These are phyloP conservation scores for Podila epigama DNA, from an alignment of 192 early-diverging fungal genomes.

Conservation along the genomic window DNA sequence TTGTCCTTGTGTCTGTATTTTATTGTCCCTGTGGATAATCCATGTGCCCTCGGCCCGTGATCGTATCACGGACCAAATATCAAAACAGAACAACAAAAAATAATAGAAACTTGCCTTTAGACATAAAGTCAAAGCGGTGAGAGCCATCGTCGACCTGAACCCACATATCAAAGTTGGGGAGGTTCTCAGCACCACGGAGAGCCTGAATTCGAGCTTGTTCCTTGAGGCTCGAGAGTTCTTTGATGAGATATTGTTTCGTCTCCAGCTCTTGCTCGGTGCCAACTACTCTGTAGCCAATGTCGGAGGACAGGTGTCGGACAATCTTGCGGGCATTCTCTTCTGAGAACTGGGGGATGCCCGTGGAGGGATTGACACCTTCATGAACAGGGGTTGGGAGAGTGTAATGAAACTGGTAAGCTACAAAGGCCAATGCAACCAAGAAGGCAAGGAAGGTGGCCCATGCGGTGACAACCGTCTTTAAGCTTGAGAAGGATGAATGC, in stretches of 20 bases:
- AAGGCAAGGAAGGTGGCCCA: constrained; percentile 30
- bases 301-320: constrained; percentile 54
- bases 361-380: constrained; percentile 21
- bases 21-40: not conserved
- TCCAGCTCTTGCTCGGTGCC: constrained; percentile 55
- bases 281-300: constrained; percentile 67
- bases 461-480: constrained; percentile 17
- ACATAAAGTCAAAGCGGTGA: constrained; percentile 79
- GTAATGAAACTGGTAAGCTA: constrained; percentile 29
- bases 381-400: constrained; percentile 29
- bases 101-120: constrained; percentile 59
- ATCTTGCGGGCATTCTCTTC: constrained; percentile 60
- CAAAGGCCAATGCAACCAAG: constrained; percentile 7
- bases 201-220: constrained; percentile 53
- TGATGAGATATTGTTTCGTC: constrained; percentile 15
- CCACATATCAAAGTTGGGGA: constrained; percentile 66
- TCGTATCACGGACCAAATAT: not conserved
- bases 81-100: not conserved
- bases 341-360: constrained; percentile 56
- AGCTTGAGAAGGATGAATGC: constrained; percentile 26
- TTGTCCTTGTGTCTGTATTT: not conserved
- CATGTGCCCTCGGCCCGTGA: not conserved
- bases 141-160: constrained; percentile 66
- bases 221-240: constrained; percentile 19
- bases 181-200: constrained; percentile 26